Base-by-base conservation (phyloP, 768 basidiomycete species). In the Tricholoma saponaceum region DNA sequence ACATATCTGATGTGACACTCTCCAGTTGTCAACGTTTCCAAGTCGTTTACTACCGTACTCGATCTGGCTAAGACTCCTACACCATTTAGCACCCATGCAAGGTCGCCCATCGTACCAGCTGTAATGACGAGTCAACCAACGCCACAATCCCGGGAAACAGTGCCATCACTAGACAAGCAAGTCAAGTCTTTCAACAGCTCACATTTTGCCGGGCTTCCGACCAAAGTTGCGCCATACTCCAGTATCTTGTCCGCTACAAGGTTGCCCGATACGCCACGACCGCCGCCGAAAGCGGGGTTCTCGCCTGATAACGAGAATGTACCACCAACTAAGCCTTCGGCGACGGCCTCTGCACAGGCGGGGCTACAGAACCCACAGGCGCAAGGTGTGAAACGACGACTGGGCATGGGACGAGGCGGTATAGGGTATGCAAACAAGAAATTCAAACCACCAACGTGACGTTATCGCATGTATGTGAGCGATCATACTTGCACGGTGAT, bases 351-450 rank as follows among this genome's bases (percentile, higher is more conserved):
- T 47, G 46, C 51, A 32, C 44, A 47, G 8, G 8, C 37, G 14
- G 33, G 41, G 33, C 20, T 2, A 12, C 43, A 41, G 13, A 9
- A 7, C 53, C 14, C 32, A 23, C 41, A 51, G 18, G 25, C 18
- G 10, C 62, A 57, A 50, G 79, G 77, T 28, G 68, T 67, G 16
- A 87, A 86, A 63, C 76, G 84, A 57, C 75, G 84, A 44, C 70
- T 87, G 53, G 87, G 87, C 0, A 86, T 87, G 84, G 84, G 83
- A 16, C 74, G 81, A 62, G 67, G 69, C 4, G 69, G 68, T 6
- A 69, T 61, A 23, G 81, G 82, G 3, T 87, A 87, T 65, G 63
- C 81, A 22, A 89, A 87, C 68, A 89, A 87, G 70, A 87, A 84
- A 70, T 87, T 87, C 76, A 87, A 86, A 69, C 67, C 74, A n/a